These are phyloP conservation scores for Scedosporium dehoogii DNA, from an alignment of 2,329 filamentous ascomycete species.

Conservation along the genomic window DNA sequence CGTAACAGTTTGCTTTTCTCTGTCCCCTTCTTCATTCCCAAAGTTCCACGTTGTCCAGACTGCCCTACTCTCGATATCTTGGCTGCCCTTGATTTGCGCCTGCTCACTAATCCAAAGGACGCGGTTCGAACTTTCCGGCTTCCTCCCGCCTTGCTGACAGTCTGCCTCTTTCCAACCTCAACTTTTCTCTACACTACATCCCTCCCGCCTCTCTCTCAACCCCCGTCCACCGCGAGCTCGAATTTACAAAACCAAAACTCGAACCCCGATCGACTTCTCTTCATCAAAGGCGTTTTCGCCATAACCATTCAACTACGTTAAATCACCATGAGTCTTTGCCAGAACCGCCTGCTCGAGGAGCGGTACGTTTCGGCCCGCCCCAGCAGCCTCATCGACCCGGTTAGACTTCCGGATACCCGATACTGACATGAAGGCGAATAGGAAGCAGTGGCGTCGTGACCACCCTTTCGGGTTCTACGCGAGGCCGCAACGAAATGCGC, in stretches of 20 bases:
- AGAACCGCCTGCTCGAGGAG: slow-evolving; percentile 81
- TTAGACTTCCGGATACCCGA: not conserved
- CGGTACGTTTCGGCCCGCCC: slow-evolving; percentile 42
- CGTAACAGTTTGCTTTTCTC: not conserved
- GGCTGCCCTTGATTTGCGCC: not conserved
- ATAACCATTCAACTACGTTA: not conserved
- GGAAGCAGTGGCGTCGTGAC: slow-evolving; percentile 93
- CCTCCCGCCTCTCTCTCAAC: not conserved
- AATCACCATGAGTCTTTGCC: slow-evolving; percentile 72
- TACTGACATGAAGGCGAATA: slow-evolving; percentile 26
- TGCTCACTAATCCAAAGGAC: not conserved
- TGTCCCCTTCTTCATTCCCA: not conserved
- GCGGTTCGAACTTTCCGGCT: not conserved
- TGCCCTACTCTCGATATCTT: too few relatives aligned
- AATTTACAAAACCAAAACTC: not conserved
- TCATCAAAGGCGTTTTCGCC: not conserved
- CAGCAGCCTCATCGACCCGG: not conserved
- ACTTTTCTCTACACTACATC: not conserved
- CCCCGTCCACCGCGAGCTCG: too few relatives aligned
- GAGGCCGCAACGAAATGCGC: slow-evolving; percentile 67
- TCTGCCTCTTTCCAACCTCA: not conserved
- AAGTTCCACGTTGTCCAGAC: not conserved
- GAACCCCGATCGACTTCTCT: not conserved
- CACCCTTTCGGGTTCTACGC: slow-evolving; percentile 98
- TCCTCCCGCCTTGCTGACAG: not conserved